Base-by-base conservation (phyloP, 1,139 yeast genomes). In the Pichia cactophila region DNA sequence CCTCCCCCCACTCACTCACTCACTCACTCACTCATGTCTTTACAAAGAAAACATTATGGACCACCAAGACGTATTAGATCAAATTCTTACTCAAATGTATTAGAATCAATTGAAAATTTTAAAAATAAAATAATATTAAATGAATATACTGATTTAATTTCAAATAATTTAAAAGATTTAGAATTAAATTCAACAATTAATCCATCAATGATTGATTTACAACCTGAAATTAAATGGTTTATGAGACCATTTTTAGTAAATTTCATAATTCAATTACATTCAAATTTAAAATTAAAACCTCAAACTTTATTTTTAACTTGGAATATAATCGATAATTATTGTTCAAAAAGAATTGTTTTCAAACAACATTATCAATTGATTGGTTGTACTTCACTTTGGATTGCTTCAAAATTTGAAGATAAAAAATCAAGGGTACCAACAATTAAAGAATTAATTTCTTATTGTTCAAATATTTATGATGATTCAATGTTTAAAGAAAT, bases 371-470 rank as follows among this genome's bases (percentile, higher is more conserved):
- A 88, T 65, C 97, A 90, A 65, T 72, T 92, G 55, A 92, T 92
- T 14, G 96, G 96, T 2, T 86, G 96, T 61, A 85, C 96, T 2
- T 87, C 96, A 5, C 73, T 92, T 49, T 90, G 97, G 97, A 81
- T 92, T 44, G 96, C 97, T 8, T 88, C 95, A 48, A 92, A 92
- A 67, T 87, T 86, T 66, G 89, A 87, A 62, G 97, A 89, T 66
- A 86, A 86, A 63, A 90, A 90, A 68, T 76, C 80, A 51, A 72
- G 87, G 50, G 89, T 88, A 4, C 96, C 97, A 33, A 82, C 92
- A 1, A 73, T 89, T 50, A 75, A 78, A 48, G 96, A 89, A 61
- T 75, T 90, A 56, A 75, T 84, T 23, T 70, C 80, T 57, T 78
- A 88, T 82, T 87, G 96, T 67, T 78, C 95, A 54, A 80, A 81